Percentiles rank a stretch among this genome's conserved stretches.
Evolutionary conservation across 2,329 filamentous ascomycete genomes (phyloP).

Genomic region (Colletotrichum higginsianum): DNA sequence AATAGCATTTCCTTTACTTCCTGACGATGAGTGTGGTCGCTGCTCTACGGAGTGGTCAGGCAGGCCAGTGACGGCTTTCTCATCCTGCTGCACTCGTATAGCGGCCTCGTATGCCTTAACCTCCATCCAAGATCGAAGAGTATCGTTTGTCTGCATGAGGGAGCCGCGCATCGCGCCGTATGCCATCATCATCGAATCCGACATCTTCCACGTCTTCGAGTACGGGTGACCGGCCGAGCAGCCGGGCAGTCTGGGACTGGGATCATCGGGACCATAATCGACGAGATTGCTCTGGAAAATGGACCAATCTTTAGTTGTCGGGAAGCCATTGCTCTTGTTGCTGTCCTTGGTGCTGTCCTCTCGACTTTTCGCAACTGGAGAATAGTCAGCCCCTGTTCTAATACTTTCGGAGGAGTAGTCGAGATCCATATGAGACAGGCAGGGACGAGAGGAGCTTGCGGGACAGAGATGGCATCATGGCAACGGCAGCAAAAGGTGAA

Average conservation of each 20-base stretch:
- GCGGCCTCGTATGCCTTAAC: constrained; percentile 29
- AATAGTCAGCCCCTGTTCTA: background rate
- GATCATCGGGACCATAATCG: constrained; percentile 28
- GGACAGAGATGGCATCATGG: background rate
- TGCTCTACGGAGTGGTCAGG: background rate
- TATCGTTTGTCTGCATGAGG: constrained; percentile 43
- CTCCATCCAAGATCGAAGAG: constrained; percentile 49
- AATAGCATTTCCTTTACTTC: background rate
- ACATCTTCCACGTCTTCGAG: constrained; percentile 44
- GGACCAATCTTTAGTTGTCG: constrained; percentile 35
- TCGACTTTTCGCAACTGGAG: background rate
- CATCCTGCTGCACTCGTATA: background rate
- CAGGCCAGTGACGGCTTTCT: background rate
- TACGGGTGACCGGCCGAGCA: constrained; percentile 38
- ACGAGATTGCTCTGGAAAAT: constrained; percentile 37
- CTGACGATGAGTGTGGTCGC: background rate
- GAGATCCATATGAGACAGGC: background rate
- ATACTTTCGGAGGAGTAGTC: no score
- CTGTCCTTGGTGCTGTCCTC: background rate
- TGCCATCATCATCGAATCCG: constrained; percentile 49
- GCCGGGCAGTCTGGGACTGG: constrained; percentile 32
- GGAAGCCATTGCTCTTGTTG: background rate
- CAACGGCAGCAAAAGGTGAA: background rate
- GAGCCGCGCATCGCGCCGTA: constrained; percentile 54
- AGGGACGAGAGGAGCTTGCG: background rate